Base-by-base conservation (phyloP, 2,329 filamentous ascomycete genomes). In the Calonectria pseudoturangicola region DNA sequence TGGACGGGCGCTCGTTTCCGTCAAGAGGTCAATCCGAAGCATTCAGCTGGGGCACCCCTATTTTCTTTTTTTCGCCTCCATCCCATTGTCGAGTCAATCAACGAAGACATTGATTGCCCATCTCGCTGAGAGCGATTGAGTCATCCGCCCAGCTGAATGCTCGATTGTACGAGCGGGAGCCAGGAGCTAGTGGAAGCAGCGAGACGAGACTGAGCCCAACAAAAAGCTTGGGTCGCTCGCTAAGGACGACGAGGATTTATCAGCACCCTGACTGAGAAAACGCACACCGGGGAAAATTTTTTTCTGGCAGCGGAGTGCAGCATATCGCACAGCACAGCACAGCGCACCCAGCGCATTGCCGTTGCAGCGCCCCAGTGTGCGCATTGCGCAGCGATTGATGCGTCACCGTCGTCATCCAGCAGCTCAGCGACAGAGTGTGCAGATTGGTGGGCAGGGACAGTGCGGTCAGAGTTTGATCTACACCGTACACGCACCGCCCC, bases 391-490 rank as follows among this genome's bases (percentile, higher is more conserved):
- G 74, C 36, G 27, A 63, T 48, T 63, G 62, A 66, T 79, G 76
- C 77, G 77, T 78, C 77, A 79, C 77, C 73, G 72, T 78, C 73
- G 70, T 79, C 76, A 78, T 76, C 75, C 72, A 75, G 76, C 73
- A 74, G 73, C 73, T 73, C 54, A 72, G 69, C 62, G 25, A 66
- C 43, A 63, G 21, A 21, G 21, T 21, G 21, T 21, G 21, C 21
- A 21, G 66, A 47, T 66, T 62, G 54, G 69, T 39, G 54, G 54
- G 27, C 39, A 74, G 51, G 39, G 68, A 77, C 76, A 77, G 78
- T 79, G 77, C 74, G 74, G 56, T 62, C 54, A 65, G 56, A 60
- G 71, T 36, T 30, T 7, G 9, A 47, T 58, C 54, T 45, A 70
- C 74, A 80, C 79, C 70, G 77, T 81, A 71, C 66, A 56, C 33